Evolutionary conservation across 2,329 filamentous ascomycete species (phyloP), one percentile per base, ranked within the genome.

Genomic region (Aspergillus brunneoviolaceus): DNA sequence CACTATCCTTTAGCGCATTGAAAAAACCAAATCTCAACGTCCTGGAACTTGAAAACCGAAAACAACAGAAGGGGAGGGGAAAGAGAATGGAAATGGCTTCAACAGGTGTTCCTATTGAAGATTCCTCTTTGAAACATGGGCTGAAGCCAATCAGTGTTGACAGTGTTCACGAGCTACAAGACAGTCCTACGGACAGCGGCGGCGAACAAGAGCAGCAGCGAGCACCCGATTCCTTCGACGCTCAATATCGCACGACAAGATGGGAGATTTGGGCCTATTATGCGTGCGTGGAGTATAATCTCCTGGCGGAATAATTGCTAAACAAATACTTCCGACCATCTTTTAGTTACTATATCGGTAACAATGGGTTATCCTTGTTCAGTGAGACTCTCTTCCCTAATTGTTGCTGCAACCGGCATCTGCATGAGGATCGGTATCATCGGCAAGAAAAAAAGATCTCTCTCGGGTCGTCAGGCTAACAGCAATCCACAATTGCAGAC

Each of bases 301-400:
- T 31, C 47, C 29, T 10, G 48, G 42, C 27, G 39, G 29, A 55
- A n/a, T 35, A 42, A 49, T 65, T 61, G 56, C 65, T 67, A 65
- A 69, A 70, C 53, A 60, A 62, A 27, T 66, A 67, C 52, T 62
- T 14, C 39, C 5, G 27, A 9, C 27, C 7, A 29, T 45, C n/a
- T 16, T 45, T 9, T 25, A 77, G 77, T 61, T 89, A 89, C 73
- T 89, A 89, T 69, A 82, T 89, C 55, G 87, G 87, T 51, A 85
- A 87, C 69, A 89, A 89, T 71, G 87, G 87, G 5, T 81, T 81
- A 62, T 81, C 81, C 9, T 77, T 84, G 53, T 88, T 87, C 81
- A 88, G 75, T 77, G 61, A 51, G 71, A 59, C n/a, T 29, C 33
- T 33, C 31, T 51, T 6, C 31, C 16, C 23, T 25, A 4, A 29